Evolutionary conservation across 2,329 filamentous ascomycete genomes (phyloP).

Genomic region (Phoma sp.): DNA sequence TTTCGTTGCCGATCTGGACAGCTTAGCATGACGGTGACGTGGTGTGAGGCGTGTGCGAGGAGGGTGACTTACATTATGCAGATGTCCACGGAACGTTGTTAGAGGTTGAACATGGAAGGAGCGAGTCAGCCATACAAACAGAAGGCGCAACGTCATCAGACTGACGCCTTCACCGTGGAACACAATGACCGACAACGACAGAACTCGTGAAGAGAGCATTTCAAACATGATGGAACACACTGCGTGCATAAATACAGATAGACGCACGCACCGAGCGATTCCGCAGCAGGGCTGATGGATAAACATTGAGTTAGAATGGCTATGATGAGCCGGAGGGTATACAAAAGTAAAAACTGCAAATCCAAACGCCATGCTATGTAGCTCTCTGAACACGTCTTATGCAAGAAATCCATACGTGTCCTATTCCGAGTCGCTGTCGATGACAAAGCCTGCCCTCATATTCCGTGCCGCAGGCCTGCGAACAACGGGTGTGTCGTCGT

Average conservation of each 20-base stretch:
- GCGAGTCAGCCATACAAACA: constrained; percentile 11
- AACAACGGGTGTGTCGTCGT: constrained; percentile 43
- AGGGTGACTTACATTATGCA: constrained; percentile 24
- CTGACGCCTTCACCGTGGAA: background rate
- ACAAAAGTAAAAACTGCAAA: constrained; percentile 21
- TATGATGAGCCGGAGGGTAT: constrained; percentile 28
- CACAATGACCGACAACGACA: no score
- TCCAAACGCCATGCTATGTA: constrained; percentile 28
- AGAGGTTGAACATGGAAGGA: constrained; percentile 26
- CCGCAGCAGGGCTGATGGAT: background rate
- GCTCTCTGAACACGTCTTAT: background rate
- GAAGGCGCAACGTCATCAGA: constrained; percentile 21
- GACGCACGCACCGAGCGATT: background rate
- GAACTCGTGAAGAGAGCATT: background rate
- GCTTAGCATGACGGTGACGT: constrained; percentile 42
- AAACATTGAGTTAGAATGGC: constrained; percentile 1
- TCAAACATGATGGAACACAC: background rate
- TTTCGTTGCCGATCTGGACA: constrained; percentile 38
- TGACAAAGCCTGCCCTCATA: constrained; percentile 51
- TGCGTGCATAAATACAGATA: no score
- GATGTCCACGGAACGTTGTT: constrained; percentile 15
- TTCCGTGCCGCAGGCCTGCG: constrained; percentile 46
- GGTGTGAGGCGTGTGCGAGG: constrained; percentile 9
- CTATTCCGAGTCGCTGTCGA: constrained; percentile 54
- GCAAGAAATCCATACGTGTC: background rate